These are phyloP conservation scores for Torrubiella hemipterigena DNA, from an alignment of 2,329 filamentous ascomycete species.

Conservation along the genomic window DNA sequence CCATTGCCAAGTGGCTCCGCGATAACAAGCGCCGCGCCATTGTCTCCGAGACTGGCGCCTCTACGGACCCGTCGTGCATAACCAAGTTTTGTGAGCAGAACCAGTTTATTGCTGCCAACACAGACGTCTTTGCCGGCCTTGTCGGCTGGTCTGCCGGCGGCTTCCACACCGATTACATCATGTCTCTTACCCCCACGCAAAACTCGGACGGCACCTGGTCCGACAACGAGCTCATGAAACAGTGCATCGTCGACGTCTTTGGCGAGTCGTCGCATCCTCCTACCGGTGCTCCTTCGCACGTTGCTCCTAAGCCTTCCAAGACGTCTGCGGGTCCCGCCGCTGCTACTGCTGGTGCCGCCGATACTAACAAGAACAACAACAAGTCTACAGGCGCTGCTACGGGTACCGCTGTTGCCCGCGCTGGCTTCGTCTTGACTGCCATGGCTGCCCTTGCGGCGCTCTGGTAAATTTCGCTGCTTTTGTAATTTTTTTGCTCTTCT, in stretches of 20 bases:
- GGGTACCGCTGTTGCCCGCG: too few relatives aligned
- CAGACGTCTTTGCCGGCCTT: conserved; percentile 33
- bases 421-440: too few relatives aligned
- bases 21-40: conserved; percentile 34
- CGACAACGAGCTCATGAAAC: conserved; percentile 28
- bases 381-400: too few relatives aligned
- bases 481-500: too few relatives aligned
- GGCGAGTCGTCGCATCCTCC: too few relatives aligned
- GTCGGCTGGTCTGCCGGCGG: conserved; percentile 34
- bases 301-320: too few relatives aligned
- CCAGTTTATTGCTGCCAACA: conserved; percentile 30
- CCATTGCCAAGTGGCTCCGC: conserved; percentile 29
- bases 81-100: conserved; percentile 33
- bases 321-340: too few relatives aligned
- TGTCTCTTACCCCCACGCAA: conserved; percentile 26
- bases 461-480: too few relatives aligned
- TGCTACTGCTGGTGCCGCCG: too few relatives aligned
- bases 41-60: conserved; percentile 40
- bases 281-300: too few relatives aligned
- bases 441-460: too few relatives aligned
- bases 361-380: too few relatives aligned
- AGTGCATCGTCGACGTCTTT: conserved; percentile 28
- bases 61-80: conserved; percentile 28
- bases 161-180: conserved; percentile 27
- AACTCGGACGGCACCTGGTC: conserved; percentile 10